Base-by-base conservation (phyloP, 2,329 filamentous ascomycete species). In the Mycosphaerella sp. region DNA sequence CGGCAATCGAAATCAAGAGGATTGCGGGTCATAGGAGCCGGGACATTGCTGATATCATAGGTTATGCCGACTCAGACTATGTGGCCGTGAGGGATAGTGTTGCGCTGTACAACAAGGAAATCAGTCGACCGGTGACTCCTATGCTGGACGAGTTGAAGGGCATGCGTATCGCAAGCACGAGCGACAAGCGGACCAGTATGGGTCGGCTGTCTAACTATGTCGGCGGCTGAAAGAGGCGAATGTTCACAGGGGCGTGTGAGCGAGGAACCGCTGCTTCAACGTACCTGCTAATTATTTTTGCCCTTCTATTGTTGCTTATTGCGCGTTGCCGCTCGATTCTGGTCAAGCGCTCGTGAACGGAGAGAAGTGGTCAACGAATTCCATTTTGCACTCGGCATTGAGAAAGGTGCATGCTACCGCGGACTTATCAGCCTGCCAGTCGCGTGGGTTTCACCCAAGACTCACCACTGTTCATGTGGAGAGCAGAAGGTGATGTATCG, bases 21-120 rank as follows among this genome's bases (percentile, higher is more conserved):
- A 95, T 98, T 67, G 89, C 87, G 73, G 93, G 93, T 1, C 77
- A 86, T 60, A 83, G 87, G 68, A 95, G 90, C 67, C 81, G 78
- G 5, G 86, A 95, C 68, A 96, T 98, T 59, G 78, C 84, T 45
- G 78, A 80, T 8, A 75, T 93, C 43, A 74, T 98, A 32, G 93
- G 92, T 3, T 98, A 96, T 72, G 89, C 89, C 17, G 91, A 96
- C 69, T 95, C 87, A 66, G 90, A 97, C 72, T 96, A 97, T 72
- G 86, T 97, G 40, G 91, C 90, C 8, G 78, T 93, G 66, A 78
- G 90, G 59, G 89, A 95, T 70, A 92, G 95, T 64, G 85, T 96
- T 58, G 89, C 88, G 43, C 83, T 95, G 62, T 85, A 87, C 55
- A 62, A 62, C 43, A 54, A 60, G 31, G 63, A 67, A 57, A 60